Evolutionary conservation across 2,329 filamentous ascomycete species (phyloP), one percentile per base, ranked within the genome.

Genomic region (Botryosphaeria dothidea): DNA sequence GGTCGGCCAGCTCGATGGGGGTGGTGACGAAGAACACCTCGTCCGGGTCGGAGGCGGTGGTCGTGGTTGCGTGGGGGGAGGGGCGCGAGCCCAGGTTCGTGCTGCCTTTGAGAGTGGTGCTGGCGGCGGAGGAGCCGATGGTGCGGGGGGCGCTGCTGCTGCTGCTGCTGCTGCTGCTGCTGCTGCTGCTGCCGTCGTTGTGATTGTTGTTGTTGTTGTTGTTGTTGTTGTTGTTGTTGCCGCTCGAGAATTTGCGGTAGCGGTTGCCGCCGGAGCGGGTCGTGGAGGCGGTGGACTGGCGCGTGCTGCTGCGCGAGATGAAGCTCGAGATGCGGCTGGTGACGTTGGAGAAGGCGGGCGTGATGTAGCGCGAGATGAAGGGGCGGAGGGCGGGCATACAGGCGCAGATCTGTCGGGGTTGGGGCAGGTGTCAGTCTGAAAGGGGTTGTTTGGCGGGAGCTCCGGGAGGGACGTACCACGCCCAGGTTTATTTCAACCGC

Each of bases 401-500:
- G 46, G 76, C 75, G 67, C 76, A 78, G 19, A 78, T 74, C 73
- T 77, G n/a, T n/a, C 38, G 49, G 27, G 23, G 6, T 17, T 9
- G 31, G 3, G 4, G 57, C 5, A 17, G 11, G 3, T 6, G 23
- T 46, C 11, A 49, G 60, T 2, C 11, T 8, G 9, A 17, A 15
- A 19, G 49, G 27, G 17, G 2, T 46, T 7, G 34, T 19, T 5
- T 21, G 4, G 8, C 9, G 31, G 17, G n/a, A 29, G 11, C 2
- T 9, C 15, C 5, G 23, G 8, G 23, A 38, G 11, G 19, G 11
- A 75, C 79, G 70, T 69, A 81, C 78, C n/a, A 83, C 75, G 9
- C 78, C 80, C 6, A 83, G 66, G 65, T 83, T 79, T 8, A 82
- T 78, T 67, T 83, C 81, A 2, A 83, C 76, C 0, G 79, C 76